A percentile compares a stretch with the other conserved stretches of the same genome.
These are phyloP conservation scores for Trametes versicolor DNA, from an alignment of 1,284 basidiomycete genomes.

Conservation along the genomic window DNA sequence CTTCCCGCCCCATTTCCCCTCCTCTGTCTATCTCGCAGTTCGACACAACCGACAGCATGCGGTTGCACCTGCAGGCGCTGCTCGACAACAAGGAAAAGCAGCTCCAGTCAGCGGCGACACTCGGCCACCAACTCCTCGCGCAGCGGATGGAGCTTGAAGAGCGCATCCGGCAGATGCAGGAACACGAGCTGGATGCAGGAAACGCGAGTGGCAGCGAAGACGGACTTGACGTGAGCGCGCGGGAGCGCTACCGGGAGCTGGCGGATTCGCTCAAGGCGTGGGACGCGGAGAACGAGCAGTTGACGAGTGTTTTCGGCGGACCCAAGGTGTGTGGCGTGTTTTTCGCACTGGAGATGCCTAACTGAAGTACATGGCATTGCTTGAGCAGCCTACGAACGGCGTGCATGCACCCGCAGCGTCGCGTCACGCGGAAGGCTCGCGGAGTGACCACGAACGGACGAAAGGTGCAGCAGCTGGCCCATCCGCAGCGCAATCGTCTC, in stretches of 20 bases:
- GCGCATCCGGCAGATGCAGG: conserved; percentile 83
- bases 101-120: conserved; percentile 87
- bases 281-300: conserved; percentile 86
- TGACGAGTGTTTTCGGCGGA: conserved; percentile 74
- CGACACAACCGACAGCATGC: conserved; percentile 71
- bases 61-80: conserved; percentile 79
- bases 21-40: conserved; percentile 37
- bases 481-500: conserved; percentile 75
- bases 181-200: conserved; percentile 58
- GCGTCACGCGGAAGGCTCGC: conserved; percentile 49
- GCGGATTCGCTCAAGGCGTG: conserved; percentile 80
- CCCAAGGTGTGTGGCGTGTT: conserved; percentile 61
- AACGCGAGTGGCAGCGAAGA: conserved; percentile 65
- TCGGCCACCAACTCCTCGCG: conserved; percentile 90
- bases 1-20: conserved; percentile 18
- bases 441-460: conserved; percentile 54
- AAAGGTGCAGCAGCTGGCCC: conserved; percentile 53
- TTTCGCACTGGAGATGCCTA: background rate
- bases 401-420: conserved; percentile 42
- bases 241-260: conserved; percentile 79
- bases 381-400: conserved; percentile 46
- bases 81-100: conserved; percentile 91
- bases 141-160: conserved; percentile 94
- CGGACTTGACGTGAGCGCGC: conserved; percentile 50
- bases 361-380: background rate